These are phyloP conservation scores for Leccinum arenicola DNA, from an alignment of 768 basidiomycete genomes.

Conservation along the genomic window DNA sequence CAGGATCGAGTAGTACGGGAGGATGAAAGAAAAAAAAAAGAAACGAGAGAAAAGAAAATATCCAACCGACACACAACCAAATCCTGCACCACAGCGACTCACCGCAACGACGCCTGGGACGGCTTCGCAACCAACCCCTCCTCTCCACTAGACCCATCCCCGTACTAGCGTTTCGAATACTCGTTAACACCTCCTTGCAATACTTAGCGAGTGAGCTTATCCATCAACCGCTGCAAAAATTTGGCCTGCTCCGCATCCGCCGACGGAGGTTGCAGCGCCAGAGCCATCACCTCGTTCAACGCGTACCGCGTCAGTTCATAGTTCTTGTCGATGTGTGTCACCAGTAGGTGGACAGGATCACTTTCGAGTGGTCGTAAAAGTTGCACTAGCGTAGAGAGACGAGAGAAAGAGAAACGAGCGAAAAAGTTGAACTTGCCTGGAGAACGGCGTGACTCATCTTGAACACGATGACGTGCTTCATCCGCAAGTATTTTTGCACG, in stretches of 20 bases:
- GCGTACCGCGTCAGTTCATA: conserved; percentile 74
- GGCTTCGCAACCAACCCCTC: too few species aligned
- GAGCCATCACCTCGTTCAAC: conserved; percentile 67
- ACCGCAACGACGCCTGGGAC: too few species aligned
- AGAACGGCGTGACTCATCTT: conserved; percentile 92
- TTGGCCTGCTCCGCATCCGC: conserved; percentile 56
- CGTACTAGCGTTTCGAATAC: conserved; percentile 61
- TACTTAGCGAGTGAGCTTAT: conserved; percentile 86
- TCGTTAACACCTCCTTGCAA: conserved; percentile 78
- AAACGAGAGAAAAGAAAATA: too few species aligned
- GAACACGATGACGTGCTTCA: conserved; percentile 98
- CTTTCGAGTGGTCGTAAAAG: conserved; percentile 96
- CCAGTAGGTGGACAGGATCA: conserved; percentile 78
- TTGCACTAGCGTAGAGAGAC: conserved; percentile 69
- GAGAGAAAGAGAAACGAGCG: not conserved
- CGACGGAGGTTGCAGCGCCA: conserved; percentile 39
- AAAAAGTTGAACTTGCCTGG: conserved; percentile 57
- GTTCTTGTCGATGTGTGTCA: conserved; percentile 91
- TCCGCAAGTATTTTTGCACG: conserved; percentile 91
- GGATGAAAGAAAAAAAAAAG: too few species aligned
- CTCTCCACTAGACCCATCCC: conserved; percentile 19
- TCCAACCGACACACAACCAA: too few species aligned
- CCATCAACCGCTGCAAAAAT: conserved; percentile 61
- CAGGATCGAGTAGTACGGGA: too few species aligned
- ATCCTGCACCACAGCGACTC: too few species aligned